Evolutionary conservation across 345 rosid species (phyloP), one percentile per base, ranked within the genome.

Genomic region (Nasturtium officinale): DNA sequence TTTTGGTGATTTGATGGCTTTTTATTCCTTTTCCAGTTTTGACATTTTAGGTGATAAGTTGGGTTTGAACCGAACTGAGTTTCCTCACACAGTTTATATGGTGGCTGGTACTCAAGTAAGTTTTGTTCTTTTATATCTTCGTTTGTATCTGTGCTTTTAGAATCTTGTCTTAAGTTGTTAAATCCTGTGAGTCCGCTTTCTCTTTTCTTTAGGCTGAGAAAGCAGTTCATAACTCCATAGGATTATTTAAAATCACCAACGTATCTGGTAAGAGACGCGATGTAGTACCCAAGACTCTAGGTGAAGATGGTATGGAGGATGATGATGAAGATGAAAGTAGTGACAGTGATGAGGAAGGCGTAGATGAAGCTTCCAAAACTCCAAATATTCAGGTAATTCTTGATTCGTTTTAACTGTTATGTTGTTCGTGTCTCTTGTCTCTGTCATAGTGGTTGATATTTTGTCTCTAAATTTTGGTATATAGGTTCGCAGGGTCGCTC

Each of bases 91-190:
- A 0, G 78, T 82, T 35, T 95, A 90, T 81, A 86, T 90, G 65
- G 89, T 96, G 62, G 89, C 97, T 13, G 98, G 97, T 37, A 91
- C 98, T 76, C 98, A 95, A 85, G 98, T 91, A 52, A 69, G 79
- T 50, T 45, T 40, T 66, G 13, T 57, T n/a, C 25, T 40, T 71
- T 51, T 29, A 4, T 42, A 3, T 64, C 38, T 65, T 65, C 1
- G 6, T 9, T 12, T 56, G 29, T 71, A 32, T 29, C 33, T 58
- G n/a, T 35, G 42, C 5, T 26, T 30, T 3, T 38, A 28, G 42
- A 46, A 6, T 56, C 21, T 13, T 5, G 51, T 0, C 0, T 13
- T 33, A 6, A n/a, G 35, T 20, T 69, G 16, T 53, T 56, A 32
- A 20, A 7, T 60, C 38, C 3, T 47, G 48, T 23, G 28, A 5